Percentiles rank a stretch among this genome's conserved stretches.
phyloP scores from a whole-genome alignment of 345 rosid species.

The Salix exigua region DNA sequence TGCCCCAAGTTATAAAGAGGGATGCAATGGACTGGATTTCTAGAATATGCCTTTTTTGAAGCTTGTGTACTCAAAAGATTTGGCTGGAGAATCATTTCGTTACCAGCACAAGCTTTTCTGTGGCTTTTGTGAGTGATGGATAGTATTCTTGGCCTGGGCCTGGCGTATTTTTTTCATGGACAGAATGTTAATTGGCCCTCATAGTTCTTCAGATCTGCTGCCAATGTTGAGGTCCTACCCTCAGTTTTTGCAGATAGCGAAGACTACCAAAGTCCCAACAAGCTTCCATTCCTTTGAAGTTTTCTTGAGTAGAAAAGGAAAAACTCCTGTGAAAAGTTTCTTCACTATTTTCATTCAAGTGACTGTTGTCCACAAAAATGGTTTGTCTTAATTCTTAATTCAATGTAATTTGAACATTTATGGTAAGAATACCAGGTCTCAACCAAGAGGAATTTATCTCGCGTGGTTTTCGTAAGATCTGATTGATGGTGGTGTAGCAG shows the following conservation, averaged over 20 bases:
- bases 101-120: not conserved
- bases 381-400: constrained; percentile 33
- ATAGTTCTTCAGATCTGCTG: constrained; percentile 4
- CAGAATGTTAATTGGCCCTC: not conserved
- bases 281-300: constrained; percentile 14
- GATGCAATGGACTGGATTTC: not conserved
- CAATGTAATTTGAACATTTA: constrained; percentile 20
- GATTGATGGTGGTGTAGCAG: constrained; percentile 6
- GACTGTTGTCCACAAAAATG: constrained; percentile 20
- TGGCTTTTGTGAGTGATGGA: constrained; percentile 8
- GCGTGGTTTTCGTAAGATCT: not conserved
- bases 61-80: not conserved
- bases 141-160: not conserved
- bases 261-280: constrained; percentile 12
- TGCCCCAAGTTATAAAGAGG: constrained; percentile 5
- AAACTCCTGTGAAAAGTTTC: constrained; percentile 6
- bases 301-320: constrained; percentile 11
- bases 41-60: not conserved
- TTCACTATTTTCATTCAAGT: constrained; percentile 11
- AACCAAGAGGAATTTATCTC: not conserved
- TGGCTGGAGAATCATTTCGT: constrained; percentile 12
- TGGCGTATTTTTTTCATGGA: constrained; percentile 7
- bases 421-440: constrained; percentile 29
- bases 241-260: constrained; percentile 1
- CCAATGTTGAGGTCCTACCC: constrained; percentile 8